These are phyloP conservation scores for Pseudogymnoascus sp. DNA, from an alignment of 2,329 filamentous ascomycete species.

Conservation along the genomic window DNA sequence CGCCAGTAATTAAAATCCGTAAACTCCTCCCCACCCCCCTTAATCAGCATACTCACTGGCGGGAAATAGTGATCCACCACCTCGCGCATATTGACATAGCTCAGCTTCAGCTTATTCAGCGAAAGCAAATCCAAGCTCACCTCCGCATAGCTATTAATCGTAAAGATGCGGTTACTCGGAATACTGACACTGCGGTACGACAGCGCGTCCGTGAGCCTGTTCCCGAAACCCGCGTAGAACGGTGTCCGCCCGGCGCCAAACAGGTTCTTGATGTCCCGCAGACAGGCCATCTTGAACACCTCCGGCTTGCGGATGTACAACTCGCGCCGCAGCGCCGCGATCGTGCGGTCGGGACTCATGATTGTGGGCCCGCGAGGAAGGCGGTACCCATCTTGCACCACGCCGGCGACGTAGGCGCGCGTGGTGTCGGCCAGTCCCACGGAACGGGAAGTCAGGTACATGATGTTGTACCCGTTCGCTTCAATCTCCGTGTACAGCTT, in stretches of 20 bases:
- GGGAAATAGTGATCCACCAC: constrained; percentile 98
- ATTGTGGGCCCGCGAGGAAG: constrained; percentile 90
- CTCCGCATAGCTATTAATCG: constrained; percentile 96
- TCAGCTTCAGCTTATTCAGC: constrained; percentile 91
- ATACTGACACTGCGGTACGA: constrained; percentile 96
- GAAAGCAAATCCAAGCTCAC: constrained; percentile 84
- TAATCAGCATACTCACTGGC: constrained; percentile 77
- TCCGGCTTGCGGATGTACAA: constrained; percentile 94
- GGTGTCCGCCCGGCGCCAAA: constrained; percentile 72
- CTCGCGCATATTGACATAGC: constrained; percentile 94
- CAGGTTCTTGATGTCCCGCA: constrained; percentile 85
- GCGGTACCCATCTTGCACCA: constrained; percentile 78
- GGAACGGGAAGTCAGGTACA: constrained; percentile 91
- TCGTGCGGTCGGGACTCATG: constrained; percentile 87
- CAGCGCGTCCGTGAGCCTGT: constrained; percentile 89
- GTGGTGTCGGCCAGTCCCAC: constrained; percentile 92
- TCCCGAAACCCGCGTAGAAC: constrained; percentile 96
- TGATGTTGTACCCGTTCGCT: constrained; percentile 95
- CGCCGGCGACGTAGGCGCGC: constrained; percentile 79
- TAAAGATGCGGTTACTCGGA: constrained; percentile 88
- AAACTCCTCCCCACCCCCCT: constrained; percentile 84
- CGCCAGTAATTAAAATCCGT: constrained; percentile 98
- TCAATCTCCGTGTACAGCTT: constrained; percentile 96
- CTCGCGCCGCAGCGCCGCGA: constrained; percentile 84
- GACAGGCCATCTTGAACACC: constrained; percentile 98